Conservation (phyloP, 176 grass and related monocot species). For the Carex littledalei region DNA sequence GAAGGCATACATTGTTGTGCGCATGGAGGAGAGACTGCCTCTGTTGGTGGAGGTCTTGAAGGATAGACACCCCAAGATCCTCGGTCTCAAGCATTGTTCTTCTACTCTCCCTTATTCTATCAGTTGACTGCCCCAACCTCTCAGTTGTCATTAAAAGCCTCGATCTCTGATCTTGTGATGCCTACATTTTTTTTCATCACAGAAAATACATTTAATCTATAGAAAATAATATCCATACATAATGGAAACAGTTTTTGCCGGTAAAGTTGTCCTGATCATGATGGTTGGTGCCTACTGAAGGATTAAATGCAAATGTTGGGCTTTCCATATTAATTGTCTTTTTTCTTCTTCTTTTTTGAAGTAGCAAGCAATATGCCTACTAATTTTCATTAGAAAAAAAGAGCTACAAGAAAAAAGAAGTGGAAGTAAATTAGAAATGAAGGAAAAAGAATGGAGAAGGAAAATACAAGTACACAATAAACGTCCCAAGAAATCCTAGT, state of each 20-base stretch:
- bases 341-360: not conserved
- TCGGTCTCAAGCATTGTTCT: conserved; percentile 86
- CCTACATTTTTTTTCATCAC: not conserved
- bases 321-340: not conserved
- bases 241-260: not conserved
- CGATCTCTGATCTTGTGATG: conserved; percentile 35
- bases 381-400: not conserved
- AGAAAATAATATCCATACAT: not conserved
- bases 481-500: not conserved
- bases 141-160: conserved; percentile 66
- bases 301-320: not conserved
- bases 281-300: not conserved
- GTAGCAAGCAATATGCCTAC: not conserved
- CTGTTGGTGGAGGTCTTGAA: conserved; percentile 85
- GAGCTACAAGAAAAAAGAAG: not conserved
- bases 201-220: not conserved
- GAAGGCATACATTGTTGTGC: conserved; percentile 51
- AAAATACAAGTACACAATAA: not conserved
- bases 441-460: not conserved
- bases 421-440: not conserved
- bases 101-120: conserved; percentile 65
- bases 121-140: conserved; percentile 57
- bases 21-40: conserved; percentile 77
- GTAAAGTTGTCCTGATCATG: not conserved
- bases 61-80: conserved; percentile 90